Conservation (phyloP, 768 basidiomycete genomes). For the Gloeophyllum trabeum region DNA sequence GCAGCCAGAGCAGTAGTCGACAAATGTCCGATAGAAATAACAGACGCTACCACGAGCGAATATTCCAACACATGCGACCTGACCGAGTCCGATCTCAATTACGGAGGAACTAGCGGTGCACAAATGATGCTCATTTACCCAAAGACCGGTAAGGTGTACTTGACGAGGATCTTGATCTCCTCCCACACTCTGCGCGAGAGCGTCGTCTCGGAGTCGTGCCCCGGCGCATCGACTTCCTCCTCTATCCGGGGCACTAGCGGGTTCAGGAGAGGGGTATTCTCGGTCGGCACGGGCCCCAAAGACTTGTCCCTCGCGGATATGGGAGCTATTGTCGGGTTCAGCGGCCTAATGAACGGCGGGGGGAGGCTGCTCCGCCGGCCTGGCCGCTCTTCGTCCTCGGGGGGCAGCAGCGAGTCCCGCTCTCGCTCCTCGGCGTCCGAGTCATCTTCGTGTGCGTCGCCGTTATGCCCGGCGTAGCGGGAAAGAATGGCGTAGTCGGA, state of each 20-base stretch:
- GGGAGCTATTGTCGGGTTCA: conserved; percentile 23
- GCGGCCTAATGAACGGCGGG: conserved; percentile 24
- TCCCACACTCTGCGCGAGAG: conserved; percentile 27
- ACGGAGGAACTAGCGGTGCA: too few relatives aligned
- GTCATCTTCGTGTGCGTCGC: conserved; percentile 10
- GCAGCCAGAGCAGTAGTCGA: conserved; percentile 87
- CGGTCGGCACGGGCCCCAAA: conserved; percentile 18
- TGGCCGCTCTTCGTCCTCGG: conserved; percentile 6
- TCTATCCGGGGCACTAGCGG: conserved; percentile 47
- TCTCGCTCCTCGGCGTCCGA: conserved; percentile 4
- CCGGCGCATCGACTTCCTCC: conserved; percentile 27
- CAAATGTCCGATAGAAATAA: conserved; percentile 83
- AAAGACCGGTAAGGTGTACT: conserved; percentile 64
- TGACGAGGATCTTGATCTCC: conserved; percentile 44
- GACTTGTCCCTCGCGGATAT: conserved; percentile 14
- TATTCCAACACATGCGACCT: conserved; percentile 76
- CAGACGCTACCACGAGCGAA: conserved; percentile 73
- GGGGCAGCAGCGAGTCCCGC: conserved; percentile 2
- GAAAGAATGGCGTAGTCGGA: conserved; percentile 59
- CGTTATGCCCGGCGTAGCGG: conserved; percentile 27
- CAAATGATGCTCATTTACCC: too few relatives aligned
- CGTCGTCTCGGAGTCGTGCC: background rate
- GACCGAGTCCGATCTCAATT: too few relatives aligned
- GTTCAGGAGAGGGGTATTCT: conserved; percentile 49
- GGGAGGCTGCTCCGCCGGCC: conserved; percentile 19